Base-by-base conservation (phyloP, 495 filamentous ascomycete genomes). In the Neurospora sp. region DNA sequence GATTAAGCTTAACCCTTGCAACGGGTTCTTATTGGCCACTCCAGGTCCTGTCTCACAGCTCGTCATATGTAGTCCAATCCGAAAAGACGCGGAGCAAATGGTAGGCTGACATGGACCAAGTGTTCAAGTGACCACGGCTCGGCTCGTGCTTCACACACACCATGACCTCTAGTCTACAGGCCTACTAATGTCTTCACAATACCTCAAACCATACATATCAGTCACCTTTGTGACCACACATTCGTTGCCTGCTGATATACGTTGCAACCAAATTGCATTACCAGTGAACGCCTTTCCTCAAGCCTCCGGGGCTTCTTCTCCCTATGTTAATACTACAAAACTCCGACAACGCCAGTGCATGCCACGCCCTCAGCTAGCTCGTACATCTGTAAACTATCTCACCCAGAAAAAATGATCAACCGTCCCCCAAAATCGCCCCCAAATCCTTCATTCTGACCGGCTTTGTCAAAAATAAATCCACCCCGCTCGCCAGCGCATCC, bases 381-480 rank as follows among this genome's bases (percentile, higher is more conserved):
- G 20, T 61, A 16, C 22, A 31, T 31, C 12, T 3, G 6, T 16
- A 31, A 16, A 5, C 31, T 7, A 61, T 27, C 48, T 14, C 22
- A 31, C 31, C 53, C 5, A 61, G 11, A 27, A 27, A 27, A 31
- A 31, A 12, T 16, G 5, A 66, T 66, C 53, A 66, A 37, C 53
- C 27, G 10, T 66, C 53, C 6, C 53, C 53, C 53, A 66, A 66
- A 35, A 66, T 66, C 14, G 53, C 53, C 53, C 53, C 73, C 53
- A 87, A 72, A 72, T 80, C 78, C 70, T 80, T 79, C 73, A 86
- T 76, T 27, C 74, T 77, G 27, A 93, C 89, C 1, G 92, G 92
- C 75, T 93, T 92, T 16, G 91, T 92, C 74, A 93, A 82, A 77
- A 92, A 93, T 16, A 91, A 77, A 77, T 94, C 89, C 41, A 94